Evolutionary conservation across 495 filamentous ascomycete genomes (phyloP).

Genomic region (Neurospora sp.): DNA sequence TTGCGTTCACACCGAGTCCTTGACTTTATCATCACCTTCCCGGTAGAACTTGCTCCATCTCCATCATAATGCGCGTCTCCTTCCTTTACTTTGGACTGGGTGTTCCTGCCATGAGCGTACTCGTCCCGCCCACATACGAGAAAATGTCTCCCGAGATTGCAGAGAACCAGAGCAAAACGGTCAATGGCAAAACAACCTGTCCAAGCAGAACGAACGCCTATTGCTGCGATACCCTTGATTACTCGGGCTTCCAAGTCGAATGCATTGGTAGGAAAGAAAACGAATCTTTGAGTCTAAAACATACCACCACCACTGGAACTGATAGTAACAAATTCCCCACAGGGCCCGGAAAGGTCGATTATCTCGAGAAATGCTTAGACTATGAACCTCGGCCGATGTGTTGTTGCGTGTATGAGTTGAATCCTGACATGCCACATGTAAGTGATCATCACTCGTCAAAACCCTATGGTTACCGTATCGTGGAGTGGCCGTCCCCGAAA

Average conservation of each 20-base stretch:
- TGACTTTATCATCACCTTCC: background rate
- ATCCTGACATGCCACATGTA: background rate
- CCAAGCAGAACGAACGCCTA: background rate
- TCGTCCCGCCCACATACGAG: background rate
- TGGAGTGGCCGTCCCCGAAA: background rate
- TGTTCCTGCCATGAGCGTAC: background rate
- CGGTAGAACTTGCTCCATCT: background rate
- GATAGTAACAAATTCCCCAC: background rate
- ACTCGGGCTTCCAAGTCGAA: background rate
- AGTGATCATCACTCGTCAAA: background rate
- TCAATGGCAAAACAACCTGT: background rate
- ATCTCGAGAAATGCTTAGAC: conserved; percentile 4
- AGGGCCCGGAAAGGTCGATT: conserved; percentile 7
- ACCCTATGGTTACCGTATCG: background rate
- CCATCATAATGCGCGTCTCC: background rate
- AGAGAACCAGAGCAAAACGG: background rate
- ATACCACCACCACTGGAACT: background rate
- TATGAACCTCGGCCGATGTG: conserved; percentile 9
- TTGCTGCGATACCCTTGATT: background rate
- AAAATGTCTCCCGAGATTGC: background rate
- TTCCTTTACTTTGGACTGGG: background rate
- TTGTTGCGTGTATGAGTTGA: conserved; percentile 2
- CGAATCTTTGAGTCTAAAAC: background rate
- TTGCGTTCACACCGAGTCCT: background rate
- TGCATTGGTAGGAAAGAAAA: background rate